phyloP scores from a whole-genome alignment of 257 asterid species.

The Knoxia roxburghii region DNA sequence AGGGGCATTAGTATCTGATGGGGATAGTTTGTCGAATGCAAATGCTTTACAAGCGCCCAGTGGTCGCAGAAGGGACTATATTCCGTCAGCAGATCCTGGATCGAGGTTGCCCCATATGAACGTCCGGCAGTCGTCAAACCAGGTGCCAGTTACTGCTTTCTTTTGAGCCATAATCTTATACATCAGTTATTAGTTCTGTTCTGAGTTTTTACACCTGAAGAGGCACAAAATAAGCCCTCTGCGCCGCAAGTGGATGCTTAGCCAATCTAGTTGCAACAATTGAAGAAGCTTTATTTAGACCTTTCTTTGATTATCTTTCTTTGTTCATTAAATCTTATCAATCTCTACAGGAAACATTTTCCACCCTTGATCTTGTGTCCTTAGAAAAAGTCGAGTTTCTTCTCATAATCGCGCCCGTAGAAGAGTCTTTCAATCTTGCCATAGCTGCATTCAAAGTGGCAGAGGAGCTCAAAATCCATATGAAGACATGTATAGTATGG shows the following conservation, averaged over 20 bases:
- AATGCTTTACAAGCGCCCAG: conserved; percentile 47
- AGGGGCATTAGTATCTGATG: conserved; percentile 66
- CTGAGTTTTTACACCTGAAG: background rate
- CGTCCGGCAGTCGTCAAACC: conserved; percentile 39
- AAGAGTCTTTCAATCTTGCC: conserved; percentile 64
- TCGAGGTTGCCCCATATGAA: conserved; percentile 80
- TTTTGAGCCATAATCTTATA: no score
- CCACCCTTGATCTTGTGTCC: conserved; percentile 75
- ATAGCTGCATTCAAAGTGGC: conserved; percentile 64
- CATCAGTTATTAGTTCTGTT: background rate
- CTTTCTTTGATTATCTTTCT: background rate
- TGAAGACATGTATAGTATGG: conserved; percentile 74
- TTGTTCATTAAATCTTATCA: background rate
- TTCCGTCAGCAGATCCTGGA: conserved; percentile 79
- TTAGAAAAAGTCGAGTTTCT: conserved; percentile 54
- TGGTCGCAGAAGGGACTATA: conserved; percentile 79
- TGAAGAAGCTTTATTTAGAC: background rate
- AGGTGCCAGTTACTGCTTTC: conserved; percentile 31
- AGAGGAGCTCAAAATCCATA: conserved; percentile 35
- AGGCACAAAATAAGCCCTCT: background rate
- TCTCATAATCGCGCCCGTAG: conserved; percentile 70
- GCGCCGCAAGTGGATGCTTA: background rate
- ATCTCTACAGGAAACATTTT: conserved; percentile 44
- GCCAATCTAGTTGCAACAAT: background rate
- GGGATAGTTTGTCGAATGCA: conserved; percentile 20